These are phyloP conservation scores for Amanita jacksonii DNA, from an alignment of 768 basidiomycete genomes.

Conservation along the genomic window DNA sequence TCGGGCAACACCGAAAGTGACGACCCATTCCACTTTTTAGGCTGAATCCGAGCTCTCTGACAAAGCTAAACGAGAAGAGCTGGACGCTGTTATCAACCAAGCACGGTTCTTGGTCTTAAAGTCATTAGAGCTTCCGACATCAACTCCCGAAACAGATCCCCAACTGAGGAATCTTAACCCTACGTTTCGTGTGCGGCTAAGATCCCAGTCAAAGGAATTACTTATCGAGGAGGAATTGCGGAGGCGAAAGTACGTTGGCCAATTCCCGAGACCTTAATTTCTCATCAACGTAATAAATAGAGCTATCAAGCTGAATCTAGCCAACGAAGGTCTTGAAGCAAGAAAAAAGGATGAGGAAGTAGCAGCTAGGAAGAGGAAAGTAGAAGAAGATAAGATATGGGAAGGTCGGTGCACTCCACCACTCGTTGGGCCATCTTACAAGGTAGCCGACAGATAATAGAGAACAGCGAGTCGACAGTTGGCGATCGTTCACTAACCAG, in stretches of 20 bases:
- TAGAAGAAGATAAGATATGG: constrained; percentile 82
- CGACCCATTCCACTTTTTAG: constrained; percentile 24
- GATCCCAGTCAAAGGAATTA: constrained; percentile 69
- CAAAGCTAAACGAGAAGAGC: constrained; percentile 66
- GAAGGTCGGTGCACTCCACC: constrained; percentile 50
- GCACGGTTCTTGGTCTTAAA: constrained; percentile 65
- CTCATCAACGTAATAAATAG: constrained; percentile 26
- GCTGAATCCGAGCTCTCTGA: constrained; percentile 81
- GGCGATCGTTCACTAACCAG: constrained; percentile 62
- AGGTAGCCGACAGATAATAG: constrained; percentile 42
- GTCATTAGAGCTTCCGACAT: constrained; percentile 47
- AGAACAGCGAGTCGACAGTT: constrained; percentile 77
- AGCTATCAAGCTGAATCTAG: constrained; percentile 83
- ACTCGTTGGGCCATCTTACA: background rate
- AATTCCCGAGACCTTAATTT: background rate
- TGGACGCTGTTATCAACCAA: constrained; percentile 71
- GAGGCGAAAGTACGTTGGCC: constrained; percentile 58
- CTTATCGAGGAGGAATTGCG: constrained; percentile 87
- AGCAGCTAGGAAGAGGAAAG: constrained; percentile 69
- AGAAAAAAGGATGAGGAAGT: constrained; percentile 87
- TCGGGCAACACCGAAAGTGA: background rate
- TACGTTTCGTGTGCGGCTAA: constrained; percentile 57
- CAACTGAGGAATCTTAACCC: constrained; percentile 48
- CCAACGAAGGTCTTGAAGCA: constrained; percentile 90
- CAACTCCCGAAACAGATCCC: constrained; percentile 50